Evolutionary conservation across 257 asterid species (phyloP).

Genomic region (Nicotiana tabacum): DNA sequence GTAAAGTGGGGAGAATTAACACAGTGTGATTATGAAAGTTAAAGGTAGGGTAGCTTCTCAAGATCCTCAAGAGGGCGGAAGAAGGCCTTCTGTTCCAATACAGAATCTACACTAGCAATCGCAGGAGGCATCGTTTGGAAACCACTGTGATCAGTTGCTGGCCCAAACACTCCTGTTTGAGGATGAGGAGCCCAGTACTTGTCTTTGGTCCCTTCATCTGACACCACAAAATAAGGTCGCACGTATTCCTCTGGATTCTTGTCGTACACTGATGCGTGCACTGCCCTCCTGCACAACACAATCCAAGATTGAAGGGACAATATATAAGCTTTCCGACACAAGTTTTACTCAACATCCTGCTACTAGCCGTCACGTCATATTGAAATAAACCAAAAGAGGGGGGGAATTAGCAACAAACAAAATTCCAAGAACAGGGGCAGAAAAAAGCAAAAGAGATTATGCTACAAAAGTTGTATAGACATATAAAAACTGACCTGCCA

Average conservation of each 20-base stretch:
- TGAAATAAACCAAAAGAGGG: neutral
- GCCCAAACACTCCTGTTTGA: slow-evolving; percentile 85
- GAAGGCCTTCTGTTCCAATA: slow-evolving; percentile 80
- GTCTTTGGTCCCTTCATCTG: slow-evolving; percentile 54
- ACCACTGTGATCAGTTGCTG: slow-evolving; percentile 38
- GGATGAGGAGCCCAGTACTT: slow-evolving; percentile 88
- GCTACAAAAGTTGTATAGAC: neutral
- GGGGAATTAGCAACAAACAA: no score
- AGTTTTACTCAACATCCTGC: neutral
- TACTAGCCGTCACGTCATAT: no score
- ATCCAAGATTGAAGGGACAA: neutral
- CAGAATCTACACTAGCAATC: slow-evolving; percentile 32
- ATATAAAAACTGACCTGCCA: neutral
- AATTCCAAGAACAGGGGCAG: no score
- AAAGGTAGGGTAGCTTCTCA: slow-evolving; percentile 48
- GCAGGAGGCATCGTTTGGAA: slow-evolving; percentile 1
- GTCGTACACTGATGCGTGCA: slow-evolving; percentile 69
- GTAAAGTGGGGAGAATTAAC: neutral
- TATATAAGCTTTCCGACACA: no score
- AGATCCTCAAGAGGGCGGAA: slow-evolving; percentile 80
- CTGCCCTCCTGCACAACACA: slow-evolving; percentile 47
- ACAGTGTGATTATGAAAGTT: neutral
- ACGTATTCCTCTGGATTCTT: slow-evolving; percentile 70
- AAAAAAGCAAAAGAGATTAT: no score
- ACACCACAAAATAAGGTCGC: slow-evolving; percentile 32